Base-by-base conservation (phyloP, 2,329 filamentous ascomycete genomes). In the Talaromyces sp. region DNA sequence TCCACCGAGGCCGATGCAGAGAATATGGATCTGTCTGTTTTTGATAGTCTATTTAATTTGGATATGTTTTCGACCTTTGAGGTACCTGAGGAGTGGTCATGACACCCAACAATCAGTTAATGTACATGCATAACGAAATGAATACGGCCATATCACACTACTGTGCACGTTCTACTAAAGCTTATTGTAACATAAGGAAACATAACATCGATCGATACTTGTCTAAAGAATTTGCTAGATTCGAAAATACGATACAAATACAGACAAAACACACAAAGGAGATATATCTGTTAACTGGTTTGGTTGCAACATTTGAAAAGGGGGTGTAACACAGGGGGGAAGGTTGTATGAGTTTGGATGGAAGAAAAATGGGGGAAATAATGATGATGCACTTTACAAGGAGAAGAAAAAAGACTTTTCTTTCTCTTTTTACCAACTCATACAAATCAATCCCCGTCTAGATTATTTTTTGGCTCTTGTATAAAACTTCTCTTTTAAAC, bases 401-500 rank as follows among this genome's bases (percentile, higher is more conserved):
- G 49, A 52, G 27, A 52, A 52, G 5, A 52, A 19, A 29, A 27
- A 9, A 29, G 26, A 6, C 21, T 27, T 26, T 56, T 31, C 24
- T 26, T 43, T 32, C 35, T 38, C 14, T 49, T 54, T 58, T 32
- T n/a, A 43, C 54, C 43, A 46, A 46, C 43, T n/a, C 43, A 46
- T 46, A 46, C 43, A 46, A 46, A 46, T 24, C 19, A 4, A 46
- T 24, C 43, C 43, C 43, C 21, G 43, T 46, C 43, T 46, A 46
- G 43, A 46, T 46, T 46, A 46, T 46, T 46, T 46, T 43, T 46
- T 46, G n/a, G 43, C n/a, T 24, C n/a, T 24, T 11, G 19, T 46
- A 46, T 46, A 46, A 46, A 46, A n/a, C n/a, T n/a, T 38, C 35
- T 55, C 31, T 27, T 38, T 85, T 96, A 99, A 85, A 96, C 91